phyloP scores from a whole-genome alignment of 345 rosid genomes.

The Brassica carinata region DNA sequence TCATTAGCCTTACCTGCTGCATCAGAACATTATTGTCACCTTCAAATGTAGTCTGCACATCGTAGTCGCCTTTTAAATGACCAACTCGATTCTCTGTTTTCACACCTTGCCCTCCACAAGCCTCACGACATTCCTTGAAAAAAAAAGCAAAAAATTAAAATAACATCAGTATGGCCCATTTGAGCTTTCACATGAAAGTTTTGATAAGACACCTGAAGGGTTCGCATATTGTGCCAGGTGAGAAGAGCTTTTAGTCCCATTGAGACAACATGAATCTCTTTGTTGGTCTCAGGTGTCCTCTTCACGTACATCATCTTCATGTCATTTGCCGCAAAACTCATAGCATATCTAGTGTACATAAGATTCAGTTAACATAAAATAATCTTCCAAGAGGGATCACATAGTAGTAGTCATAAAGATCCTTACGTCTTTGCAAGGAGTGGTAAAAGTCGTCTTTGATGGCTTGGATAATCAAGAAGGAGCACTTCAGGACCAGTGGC shows the following conservation, averaged over 20 bases:
- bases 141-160: neutral
- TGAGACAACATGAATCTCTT: slow-evolving; percentile 75
- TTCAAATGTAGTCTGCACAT: slow-evolving; percentile 50
- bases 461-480: slow-evolving; percentile 92
- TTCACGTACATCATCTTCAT: slow-evolving; percentile 74
- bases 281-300: slow-evolving; percentile 77
- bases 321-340: slow-evolving; percentile 74
- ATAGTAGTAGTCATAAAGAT: neutral
- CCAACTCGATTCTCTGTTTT: slow-evolving; percentile 89
- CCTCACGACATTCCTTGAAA: slow-evolving; percentile 91
- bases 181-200: neutral
- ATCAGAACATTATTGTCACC: slow-evolving; percentile 89
- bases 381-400: neutral
- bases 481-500: slow-evolving; percentile 81
- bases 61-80: slow-evolving; percentile 71
- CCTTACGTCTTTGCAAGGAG: slow-evolving; percentile 91
- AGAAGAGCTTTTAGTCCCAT: slow-evolving; percentile 76
- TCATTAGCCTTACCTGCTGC: slow-evolving; percentile 73
- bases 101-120: slow-evolving; percentile 93
- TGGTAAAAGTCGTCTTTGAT: slow-evolving; percentile 89
- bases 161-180: neutral
- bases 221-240: slow-evolving; percentile 94
- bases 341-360: slow-evolving; percentile 64
- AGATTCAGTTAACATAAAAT: slow-evolving; percentile 3
- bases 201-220: slow-evolving; percentile 69